Evolutionary conservation across 2,329 filamentous ascomycete species (phyloP).

Genomic region (Pseudonectria foliicola): DNA sequence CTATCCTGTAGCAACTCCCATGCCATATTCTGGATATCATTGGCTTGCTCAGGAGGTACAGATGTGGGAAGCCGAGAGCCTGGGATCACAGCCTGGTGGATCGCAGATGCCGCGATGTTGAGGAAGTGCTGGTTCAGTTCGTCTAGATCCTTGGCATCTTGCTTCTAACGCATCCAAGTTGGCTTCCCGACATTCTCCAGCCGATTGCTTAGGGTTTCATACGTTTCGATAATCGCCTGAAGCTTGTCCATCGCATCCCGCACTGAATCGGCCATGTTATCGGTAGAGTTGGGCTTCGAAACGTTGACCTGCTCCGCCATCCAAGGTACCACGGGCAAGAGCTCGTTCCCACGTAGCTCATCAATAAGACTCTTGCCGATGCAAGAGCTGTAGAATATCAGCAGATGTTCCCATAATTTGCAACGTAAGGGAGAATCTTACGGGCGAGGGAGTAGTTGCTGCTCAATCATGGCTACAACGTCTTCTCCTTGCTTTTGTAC

Average conservation of each 20-base stretch:
- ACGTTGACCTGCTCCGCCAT: slow-evolving; percentile 1
- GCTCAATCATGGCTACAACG: slow-evolving; percentile 15
- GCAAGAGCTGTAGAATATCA: slow-evolving; percentile 4
- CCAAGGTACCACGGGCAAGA: slow-evolving; percentile 15
- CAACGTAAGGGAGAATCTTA: slow-evolving; percentile 2
- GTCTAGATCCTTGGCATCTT: slow-evolving; percentile 24
- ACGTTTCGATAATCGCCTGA: slow-evolving; percentile 13
- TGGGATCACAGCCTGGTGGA: slow-evolving; percentile 24
- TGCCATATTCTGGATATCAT: slow-evolving; percentile 27
- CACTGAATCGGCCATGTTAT: slow-evolving; percentile 6
- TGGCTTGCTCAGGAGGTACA: slow-evolving; percentile 6
- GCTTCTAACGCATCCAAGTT: slow-evolving; percentile 24
- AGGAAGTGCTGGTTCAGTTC: slow-evolving; percentile 22
- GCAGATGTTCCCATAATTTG: background rate
- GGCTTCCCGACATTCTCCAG: slow-evolving; percentile 17
- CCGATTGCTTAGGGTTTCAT: slow-evolving; percentile 15
- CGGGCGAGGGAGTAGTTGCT: slow-evolving; percentile 6
- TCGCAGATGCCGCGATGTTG: slow-evolving; percentile 14
- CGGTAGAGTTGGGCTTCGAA: background rate
- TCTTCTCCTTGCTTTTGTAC: slow-evolving; percentile 18
- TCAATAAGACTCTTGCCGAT: background rate
- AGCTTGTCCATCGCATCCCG: slow-evolving; percentile 13
- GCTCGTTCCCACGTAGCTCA: slow-evolving; percentile 5
- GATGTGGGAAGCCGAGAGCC: slow-evolving; percentile 1
- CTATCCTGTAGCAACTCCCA: slow-evolving; percentile 25